Evolutionary conservation across 1,284 basidiomycete genomes (phyloP), one percentile per base, ranked within the genome.

Genomic region (Marasmius fiardii): DNA sequence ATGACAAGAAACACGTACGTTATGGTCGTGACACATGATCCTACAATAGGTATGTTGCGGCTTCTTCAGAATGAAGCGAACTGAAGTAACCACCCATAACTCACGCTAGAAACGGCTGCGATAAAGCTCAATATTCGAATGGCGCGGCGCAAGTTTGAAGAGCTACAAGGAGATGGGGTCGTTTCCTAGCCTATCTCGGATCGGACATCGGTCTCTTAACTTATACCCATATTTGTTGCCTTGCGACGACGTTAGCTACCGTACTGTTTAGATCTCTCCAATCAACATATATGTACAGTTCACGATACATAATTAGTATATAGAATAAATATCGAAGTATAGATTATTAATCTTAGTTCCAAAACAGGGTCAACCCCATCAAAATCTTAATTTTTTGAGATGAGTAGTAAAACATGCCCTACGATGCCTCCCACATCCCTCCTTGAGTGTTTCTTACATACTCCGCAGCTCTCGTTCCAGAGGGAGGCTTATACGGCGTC

Each of bases 1-100:
- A 81, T 99, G 74, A 98, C 96, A 12, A 82, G 85, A 64, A 98
- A 96, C 70, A 98, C 96, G 0, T 98, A 95, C 65, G 89, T 98
- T 55, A 78, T 99, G 66, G 83, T 96, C 57, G 82, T 99, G 34
- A 87, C 93, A 10, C 89, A 93, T 58, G 88, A 97, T 68, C 90
- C 92, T 0, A 83, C 86, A 65, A 89, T 96, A 64, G 90, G 94
- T 94, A 62, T 61, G 82, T 60, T 50, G 33, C 24, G 21, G 26
- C 51, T 57, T 45, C 7, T 53, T 35, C 11, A 18, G n/a, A 26
- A n/a, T n/a, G n/a, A n/a, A n/a, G n/a, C n/a, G n/a, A n/a, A n/a
- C n/a, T n/a, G 24, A 41, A 14, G 26, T 8, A 41, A 31, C 8
- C 45, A 18, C 3, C 33, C 23, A 23, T 12, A 12, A 24, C n/a